phyloP scores from a whole-genome alignment of 768 basidiomycete genomes.

The Suillus paluster region DNA sequence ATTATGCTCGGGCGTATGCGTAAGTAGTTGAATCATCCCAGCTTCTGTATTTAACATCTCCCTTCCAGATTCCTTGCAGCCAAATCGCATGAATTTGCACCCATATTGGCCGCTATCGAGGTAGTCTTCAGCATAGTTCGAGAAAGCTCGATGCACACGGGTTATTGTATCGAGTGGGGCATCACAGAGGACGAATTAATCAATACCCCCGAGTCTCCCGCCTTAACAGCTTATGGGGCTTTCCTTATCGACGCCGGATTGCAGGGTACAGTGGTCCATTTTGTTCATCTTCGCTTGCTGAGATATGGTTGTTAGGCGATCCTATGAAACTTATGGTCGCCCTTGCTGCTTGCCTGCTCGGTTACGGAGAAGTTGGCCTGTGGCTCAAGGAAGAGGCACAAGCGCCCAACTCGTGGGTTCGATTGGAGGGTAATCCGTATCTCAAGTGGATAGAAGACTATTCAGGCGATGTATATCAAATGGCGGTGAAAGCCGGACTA shows the following conservation, averaged over 20 bases:
- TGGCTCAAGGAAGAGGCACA: slow-evolving; percentile 70
- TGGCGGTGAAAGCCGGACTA: slow-evolving; percentile 72
- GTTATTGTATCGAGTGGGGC: slow-evolving; percentile 74
- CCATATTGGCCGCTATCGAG: slow-evolving; percentile 64
- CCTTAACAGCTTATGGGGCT: slow-evolving; percentile 85
- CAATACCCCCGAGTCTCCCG: slow-evolving; percentile 63
- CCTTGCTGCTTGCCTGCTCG: slow-evolving; percentile 82
- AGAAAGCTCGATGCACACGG: slow-evolving; percentile 75
- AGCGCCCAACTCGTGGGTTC: slow-evolving; percentile 52
- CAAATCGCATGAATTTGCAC: slow-evolving; percentile 68
- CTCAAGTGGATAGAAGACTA: slow-evolving; percentile 82
- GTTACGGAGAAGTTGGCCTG: slow-evolving; percentile 91
- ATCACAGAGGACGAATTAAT: slow-evolving; percentile 64
- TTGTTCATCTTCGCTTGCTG: not conserved
- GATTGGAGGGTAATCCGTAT: slow-evolving; percentile 74
- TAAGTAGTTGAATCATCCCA: slow-evolving; percentile 33
- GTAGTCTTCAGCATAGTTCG: slow-evolving; percentile 65
- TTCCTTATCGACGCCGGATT: slow-evolving; percentile 83
- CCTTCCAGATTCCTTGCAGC: slow-evolving; percentile 67
- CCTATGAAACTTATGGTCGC: slow-evolving; percentile 75
- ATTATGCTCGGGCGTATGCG: slow-evolving; percentile 86
- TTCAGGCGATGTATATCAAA: slow-evolving; percentile 68
- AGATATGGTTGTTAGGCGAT: slow-evolving; percentile 53
- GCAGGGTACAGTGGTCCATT: slow-evolving; percentile 48
- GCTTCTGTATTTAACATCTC: not conserved